phyloP scores from a whole-genome alignment of 495 filamentous ascomycete genomes.

The Penicillium flavigenum region DNA sequence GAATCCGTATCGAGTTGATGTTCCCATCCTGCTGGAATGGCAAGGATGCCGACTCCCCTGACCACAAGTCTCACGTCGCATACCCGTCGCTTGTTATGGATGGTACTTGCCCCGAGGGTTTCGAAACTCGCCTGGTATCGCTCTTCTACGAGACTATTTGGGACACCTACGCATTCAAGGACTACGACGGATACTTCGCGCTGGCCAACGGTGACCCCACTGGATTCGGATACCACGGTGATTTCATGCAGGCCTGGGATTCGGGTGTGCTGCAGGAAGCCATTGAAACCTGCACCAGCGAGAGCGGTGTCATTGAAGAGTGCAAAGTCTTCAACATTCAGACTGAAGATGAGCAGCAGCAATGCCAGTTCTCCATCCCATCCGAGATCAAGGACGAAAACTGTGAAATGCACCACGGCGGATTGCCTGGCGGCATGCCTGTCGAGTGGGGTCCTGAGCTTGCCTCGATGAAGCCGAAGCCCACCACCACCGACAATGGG shows the following conservation, averaged over 20 bases:
- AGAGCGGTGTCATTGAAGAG: conserved; percentile 51
- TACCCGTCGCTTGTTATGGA: conserved; percentile 74
- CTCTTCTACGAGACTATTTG: conserved; percentile 90
- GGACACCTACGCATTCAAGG: conserved; percentile 68
- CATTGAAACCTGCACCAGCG: conserved; percentile 51
- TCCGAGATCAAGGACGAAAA: conserved; percentile 40
- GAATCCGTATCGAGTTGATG: conserved; percentile 78
- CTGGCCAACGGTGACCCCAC: conserved; percentile 79
- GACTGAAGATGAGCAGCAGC: conserved; percentile 33
- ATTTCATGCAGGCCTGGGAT: conserved; percentile 85
- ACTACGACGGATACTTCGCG: conserved; percentile 69
- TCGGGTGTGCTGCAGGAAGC: conserved; percentile 42
- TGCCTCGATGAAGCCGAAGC: conserved; percentile 30
- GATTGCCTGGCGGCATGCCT: conserved; percentile 54
- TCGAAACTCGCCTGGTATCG: conserved; percentile 64
- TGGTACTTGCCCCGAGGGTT: conserved; percentile 74
- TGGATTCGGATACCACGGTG: conserved; percentile 80
- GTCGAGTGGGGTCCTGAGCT: conserved; percentile 54
- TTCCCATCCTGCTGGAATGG: conserved; percentile 95
- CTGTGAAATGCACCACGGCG: conserved; percentile 31
- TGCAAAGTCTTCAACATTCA: conserved; percentile 62
- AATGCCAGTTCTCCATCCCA: conserved; percentile 52
- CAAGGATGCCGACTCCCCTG: conserved; percentile 54
- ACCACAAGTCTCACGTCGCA: conserved; percentile 72
- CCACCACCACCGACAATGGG: conserved; percentile 7